Evolutionary conservation across 2,329 filamentous ascomycete species (phyloP), one percentile per base, ranked within the genome.

Genomic region (Tolypocladium tropicale): DNA sequence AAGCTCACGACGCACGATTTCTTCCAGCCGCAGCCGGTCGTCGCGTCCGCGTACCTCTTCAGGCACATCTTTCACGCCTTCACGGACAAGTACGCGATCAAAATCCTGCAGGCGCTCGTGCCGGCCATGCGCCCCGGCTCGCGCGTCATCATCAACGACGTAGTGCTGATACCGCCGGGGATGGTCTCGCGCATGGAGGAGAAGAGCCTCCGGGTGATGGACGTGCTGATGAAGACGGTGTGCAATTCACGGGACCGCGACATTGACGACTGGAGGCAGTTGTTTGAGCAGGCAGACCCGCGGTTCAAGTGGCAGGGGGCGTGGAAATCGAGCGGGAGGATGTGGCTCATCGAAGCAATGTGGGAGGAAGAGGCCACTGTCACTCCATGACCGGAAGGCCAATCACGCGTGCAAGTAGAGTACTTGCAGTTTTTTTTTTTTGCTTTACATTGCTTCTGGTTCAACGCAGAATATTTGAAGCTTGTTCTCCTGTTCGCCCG

Each of bases 31-130:
- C 80, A 84, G 64, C 71, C 74, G 0, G 70, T 77, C 9, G 72
- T 65, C 1, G 80, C 77, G 1, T 78, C 79, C 59, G 67, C 80
- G 33, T 83, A 82, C 67, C 69, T 81, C 55, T 74, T 82, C 64
- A 76, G 78, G 48, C 75, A 75, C 68, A 78, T 83, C 57, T 68
- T 84, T 32, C 79, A 84, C 65, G 79, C 82, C 67, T 80, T 79
- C 67, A 74, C 78, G 0, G 78, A 80, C 50, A 71, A 72, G 23
- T 74, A 77, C 54, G 70, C 71, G 2, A 61, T 74, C 34, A 65
- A 68, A 30, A 76, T 80, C 41, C 65, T 77, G 32, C 67, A 69
- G 54, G 73, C 73, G 11, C 67, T 82, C 9, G 67, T 78, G 1
- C 78, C 78, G 1, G 74, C 77, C 37, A 64, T 82, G 56, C 75